These are phyloP conservation scores for Mortierella alpina DNA, from an alignment of 192 early-diverging fungal genomes.

Conservation along the genomic window DNA sequence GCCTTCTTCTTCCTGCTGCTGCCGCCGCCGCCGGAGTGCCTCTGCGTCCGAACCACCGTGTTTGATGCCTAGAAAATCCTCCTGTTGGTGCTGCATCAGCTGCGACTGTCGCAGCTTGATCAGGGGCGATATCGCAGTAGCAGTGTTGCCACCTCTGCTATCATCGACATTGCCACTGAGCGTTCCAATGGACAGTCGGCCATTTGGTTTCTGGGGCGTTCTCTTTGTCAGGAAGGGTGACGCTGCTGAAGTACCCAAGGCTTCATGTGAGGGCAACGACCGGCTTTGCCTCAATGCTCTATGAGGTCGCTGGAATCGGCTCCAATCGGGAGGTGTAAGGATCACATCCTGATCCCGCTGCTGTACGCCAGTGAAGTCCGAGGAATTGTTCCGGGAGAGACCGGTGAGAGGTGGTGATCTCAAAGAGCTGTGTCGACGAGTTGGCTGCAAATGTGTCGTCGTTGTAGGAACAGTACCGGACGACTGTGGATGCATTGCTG, in stretches of 20 bases:
- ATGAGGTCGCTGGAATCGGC: slow-evolving; percentile 19
- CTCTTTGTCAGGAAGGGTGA: slow-evolving; percentile 1
- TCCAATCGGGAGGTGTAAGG: slow-evolving; percentile 27
- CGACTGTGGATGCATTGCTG: background rate
- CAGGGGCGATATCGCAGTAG: slow-evolving; percentile 24
- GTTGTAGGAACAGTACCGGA: too few species aligned
- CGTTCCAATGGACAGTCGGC: background rate
- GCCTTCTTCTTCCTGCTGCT: background rate
- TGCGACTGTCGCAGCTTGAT: slow-evolving; percentile 46
- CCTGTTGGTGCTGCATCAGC: slow-evolving; percentile 36
- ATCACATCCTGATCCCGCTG: slow-evolving; percentile 8
- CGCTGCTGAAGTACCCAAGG: background rate
- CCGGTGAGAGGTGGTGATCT: background rate
- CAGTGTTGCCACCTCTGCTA: background rate
- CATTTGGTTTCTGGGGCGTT: background rate
- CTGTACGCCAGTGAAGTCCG: too few species aligned
- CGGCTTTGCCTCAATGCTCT: background rate
- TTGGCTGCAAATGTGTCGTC: background rate
- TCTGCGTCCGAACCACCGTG: background rate
- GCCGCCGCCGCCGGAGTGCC: background rate
- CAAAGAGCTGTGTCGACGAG: background rate
- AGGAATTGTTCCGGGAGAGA: too few species aligned
- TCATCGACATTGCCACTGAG: background rate
- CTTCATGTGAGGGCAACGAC: background rate
- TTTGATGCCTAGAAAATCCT: slow-evolving; percentile 41